Base-by-base conservation (phyloP, 2,329 filamentous ascomycete species). In the Leptographium wingfieldii region DNA sequence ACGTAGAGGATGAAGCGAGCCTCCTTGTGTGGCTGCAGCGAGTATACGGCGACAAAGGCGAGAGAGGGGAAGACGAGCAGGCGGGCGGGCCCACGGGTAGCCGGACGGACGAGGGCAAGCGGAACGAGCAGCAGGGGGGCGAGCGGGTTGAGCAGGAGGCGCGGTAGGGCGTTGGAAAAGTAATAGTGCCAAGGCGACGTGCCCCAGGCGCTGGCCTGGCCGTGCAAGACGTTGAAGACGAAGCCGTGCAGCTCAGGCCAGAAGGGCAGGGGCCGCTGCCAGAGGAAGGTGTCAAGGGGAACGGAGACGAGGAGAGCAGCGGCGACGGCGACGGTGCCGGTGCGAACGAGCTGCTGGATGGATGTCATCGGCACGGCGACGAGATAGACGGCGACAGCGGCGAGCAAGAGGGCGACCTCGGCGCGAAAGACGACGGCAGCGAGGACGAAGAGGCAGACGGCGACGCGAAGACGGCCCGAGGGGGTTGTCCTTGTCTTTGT, bases 201-300 rank as follows among this genome's bases (percentile, higher is more conserved):
- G 40, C 94, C 94, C 94, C 94, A 99, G 65, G 87, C 82, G 3
- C 88, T 86, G 0, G 92, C 88, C 61, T 89, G 86, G 27, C 91
- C 90, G 59, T 87, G 80, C 57, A 97, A 74, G 59, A 90, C 91
- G 71, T 99, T 99, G 79, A 88, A 97, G 71, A 88, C 85, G 74
- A 99, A 97, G 2, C 84, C 91, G 66, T 82, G 83, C 62, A 95
- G 83, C 72, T 99, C 94, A 0, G 94, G 92, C 94, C 94, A 99
- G 35, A 95, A 73, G 1, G 80, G 80, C 62, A 1, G 80, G 12
- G 43, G 35, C 19, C 16, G 56, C 68, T 92, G 90, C 94, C 92
- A 99, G 75, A 97, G 95, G 74, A 91, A 92, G 1, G 89, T 92
- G 77, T 99, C 94, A 40, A 96, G 72, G 2, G 84, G 80, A 16